Base-by-base conservation (phyloP, 129 eudicot genomes). In the Gnaphalium uliginosum region DNA sequence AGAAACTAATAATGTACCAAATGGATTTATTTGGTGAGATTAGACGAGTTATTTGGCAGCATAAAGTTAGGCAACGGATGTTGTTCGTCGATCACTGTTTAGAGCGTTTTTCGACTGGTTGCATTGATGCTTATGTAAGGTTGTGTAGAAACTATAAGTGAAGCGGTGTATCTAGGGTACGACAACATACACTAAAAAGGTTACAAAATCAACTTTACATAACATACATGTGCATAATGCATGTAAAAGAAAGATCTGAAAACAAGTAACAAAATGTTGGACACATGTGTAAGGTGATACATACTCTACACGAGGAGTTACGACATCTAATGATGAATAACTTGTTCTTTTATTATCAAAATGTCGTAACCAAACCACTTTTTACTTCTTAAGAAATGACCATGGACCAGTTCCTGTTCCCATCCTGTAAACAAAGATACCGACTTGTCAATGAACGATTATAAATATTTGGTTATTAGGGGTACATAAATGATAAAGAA, bases 361-460 rank as follows among this genome's bases (percentile, higher is more conserved):
- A 62, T 26, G 65, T 56, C 11, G 65, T 29, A 6, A 43, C 37
- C 30, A 25, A 18, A 71, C 64, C 81, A 17, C 29, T 66, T 69
- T 76, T 21, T 76, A 76, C 19, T 76, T 76, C 73, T 82, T 75
- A 33, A 91, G 97, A 67, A 88, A 91, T 7, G 76, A 80, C 96
- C 97, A 92, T 11, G 97, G 96, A 66, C 96, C 97, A 2, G 97
- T 92, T 72, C 97, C 91, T 25, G 92, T 89, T 53, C 96, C 83
- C 83, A 79, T 79, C 83, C 78, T 78, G 72, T 67, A 62, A 78
- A 50, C 35, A 21, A n/a, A 35, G 6, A 59, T 22, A 35, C 26
- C 25, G 62, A 56, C 37, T 56, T 35, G 60, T 69, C 62, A 77
- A 14, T 39, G 50, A 74, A 56, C 32, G 46, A 5, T 30, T 17